These are phyloP conservation scores for Sugiyamaella americana DNA, from an alignment of 805 yeast genomes.

Conservation along the genomic window DNA sequence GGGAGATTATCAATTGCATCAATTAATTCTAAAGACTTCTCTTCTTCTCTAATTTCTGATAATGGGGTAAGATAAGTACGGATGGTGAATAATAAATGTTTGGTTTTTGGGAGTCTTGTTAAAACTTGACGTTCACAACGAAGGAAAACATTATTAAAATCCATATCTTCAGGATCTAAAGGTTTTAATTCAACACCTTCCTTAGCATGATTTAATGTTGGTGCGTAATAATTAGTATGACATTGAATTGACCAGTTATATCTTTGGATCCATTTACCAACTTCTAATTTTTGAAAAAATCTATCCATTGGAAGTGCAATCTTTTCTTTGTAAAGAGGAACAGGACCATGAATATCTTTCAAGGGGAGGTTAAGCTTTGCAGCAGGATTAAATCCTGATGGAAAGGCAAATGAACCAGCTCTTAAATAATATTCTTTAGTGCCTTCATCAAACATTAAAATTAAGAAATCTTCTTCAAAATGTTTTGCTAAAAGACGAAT, in stretches of 20 bases:
- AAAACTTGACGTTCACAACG: conserved; percentile 56
- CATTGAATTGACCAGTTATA: conserved; percentile 68
- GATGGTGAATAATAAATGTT: conserved; percentile 45
- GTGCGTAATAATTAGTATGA: conserved; percentile 45
- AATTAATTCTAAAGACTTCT: conserved; percentile 45
- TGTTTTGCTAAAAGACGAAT: conserved; percentile 26
- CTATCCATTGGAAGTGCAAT: conserved; percentile 59
- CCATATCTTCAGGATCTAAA: conserved; percentile 32
- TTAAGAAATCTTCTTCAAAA: conserved; percentile 59
- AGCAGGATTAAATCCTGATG: conserved; percentile 68
- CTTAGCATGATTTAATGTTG: conserved; percentile 38
- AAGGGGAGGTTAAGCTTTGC: conserved; percentile 47
- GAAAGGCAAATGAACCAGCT: conserved; percentile 55
- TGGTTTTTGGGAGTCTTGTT: conserved; percentile 45
- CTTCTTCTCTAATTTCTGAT: conserved; percentile 41
- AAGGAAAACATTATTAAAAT: conserved; percentile 40
- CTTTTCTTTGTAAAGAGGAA: conserved; percentile 56
- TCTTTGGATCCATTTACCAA: conserved; percentile 53
- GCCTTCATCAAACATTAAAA: conserved; percentile 49
- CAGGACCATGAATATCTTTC: conserved; percentile 61
- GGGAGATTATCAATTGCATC: conserved; percentile 64
- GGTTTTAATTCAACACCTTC: conserved; percentile 23
- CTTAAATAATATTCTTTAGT: conserved; percentile 41
- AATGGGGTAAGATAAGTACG: conserved; percentile 55
- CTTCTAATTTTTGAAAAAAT: conserved; percentile 52